Evolutionary conservation across 2,329 filamentous ascomycete species (phyloP), one percentile per base, ranked within the genome.

Genomic region (Basipetospora chlamydospora): DNA sequence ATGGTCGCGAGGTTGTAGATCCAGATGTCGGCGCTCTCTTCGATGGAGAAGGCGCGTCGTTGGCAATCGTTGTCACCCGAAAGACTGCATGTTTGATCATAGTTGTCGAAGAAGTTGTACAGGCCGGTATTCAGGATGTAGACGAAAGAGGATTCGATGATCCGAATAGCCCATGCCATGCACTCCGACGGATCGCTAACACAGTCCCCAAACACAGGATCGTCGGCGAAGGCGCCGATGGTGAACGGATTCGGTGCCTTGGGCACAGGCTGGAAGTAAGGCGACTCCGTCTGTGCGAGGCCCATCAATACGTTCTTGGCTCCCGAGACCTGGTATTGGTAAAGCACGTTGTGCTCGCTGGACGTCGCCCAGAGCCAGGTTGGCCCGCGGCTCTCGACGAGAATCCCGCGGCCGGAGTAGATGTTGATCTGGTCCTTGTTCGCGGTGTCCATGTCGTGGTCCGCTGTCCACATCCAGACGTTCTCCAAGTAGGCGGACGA

Each of bases 401-500:
- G 48, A 13, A 59, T 46, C 15, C 60, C 59, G 15, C 59, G 45
- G 3, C 44, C 58, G 3, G 41, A 47, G 37, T 54, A 61, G 23
- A 61, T 43, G 15, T 45, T 45, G 39, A 63, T 52, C 28, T 51
- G 43, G 0, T 37, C 41, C n/a, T 43, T 40, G 4, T 42, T 41
- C 43, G 46, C 23, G 8, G 28, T 37, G 15, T 52, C 47, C 0
- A 49, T 21, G 45, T 82, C 77, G 52, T 82, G 77, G 47, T 82
- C 77, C 2, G 76, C 69, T 11, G 73, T 70, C 77, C 75, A 82
- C 44, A 73, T 67, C 73, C 75, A 80, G 40, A 61, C 53, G 43
- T 70, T 65, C 42, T 66, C 59, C 22, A 64, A 44, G 40, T 65
- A 65, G 6, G 65, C 69, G 15, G 65, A 69, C 28, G 61, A 54